phyloP scores from a whole-genome alignment of 331 rosid genomes.

The Pyracantha coccinea region DNA sequence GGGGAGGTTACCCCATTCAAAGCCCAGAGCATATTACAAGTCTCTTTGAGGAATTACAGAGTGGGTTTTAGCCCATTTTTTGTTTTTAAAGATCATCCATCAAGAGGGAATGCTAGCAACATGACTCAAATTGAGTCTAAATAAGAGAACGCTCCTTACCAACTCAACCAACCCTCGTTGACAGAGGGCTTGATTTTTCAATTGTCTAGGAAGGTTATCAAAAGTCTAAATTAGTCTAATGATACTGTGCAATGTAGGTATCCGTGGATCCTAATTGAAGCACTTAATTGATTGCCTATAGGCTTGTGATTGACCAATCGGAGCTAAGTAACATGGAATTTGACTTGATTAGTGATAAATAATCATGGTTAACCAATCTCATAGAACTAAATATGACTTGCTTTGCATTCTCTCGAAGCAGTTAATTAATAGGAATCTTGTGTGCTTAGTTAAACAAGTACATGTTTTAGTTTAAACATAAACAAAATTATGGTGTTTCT shows the following conservation, averaged over 20 bases:
- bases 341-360: constrained; percentile 33
- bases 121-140: too few species aligned
- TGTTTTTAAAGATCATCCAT: too few species aligned
- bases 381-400: constrained; percentile 24
- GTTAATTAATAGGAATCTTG: constrained; percentile 24
- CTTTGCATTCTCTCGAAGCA: constrained; percentile 14
- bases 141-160: too few species aligned
- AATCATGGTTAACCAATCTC: constrained; percentile 33
- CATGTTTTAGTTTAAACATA: background rate
- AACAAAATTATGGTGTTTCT: background rate
- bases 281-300: constrained; percentile 29
- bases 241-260: constrained; percentile 18
- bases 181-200: background rate
- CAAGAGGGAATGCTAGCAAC: too few species aligned
- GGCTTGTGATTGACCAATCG: constrained; percentile 38
- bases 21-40: too few species aligned
- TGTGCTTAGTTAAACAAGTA: constrained; percentile 1
- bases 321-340: constrained; percentile 30
- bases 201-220: constrained; percentile 7
- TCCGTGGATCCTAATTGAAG: constrained; percentile 25
- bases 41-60: too few species aligned
- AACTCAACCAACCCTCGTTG: too few species aligned
- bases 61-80: too few species aligned
- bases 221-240: background rate
- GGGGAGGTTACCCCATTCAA: too few species aligned